phyloP scores from a whole-genome alignment of 441 rosid species.

The Euphorbia neoarborescens region DNA sequence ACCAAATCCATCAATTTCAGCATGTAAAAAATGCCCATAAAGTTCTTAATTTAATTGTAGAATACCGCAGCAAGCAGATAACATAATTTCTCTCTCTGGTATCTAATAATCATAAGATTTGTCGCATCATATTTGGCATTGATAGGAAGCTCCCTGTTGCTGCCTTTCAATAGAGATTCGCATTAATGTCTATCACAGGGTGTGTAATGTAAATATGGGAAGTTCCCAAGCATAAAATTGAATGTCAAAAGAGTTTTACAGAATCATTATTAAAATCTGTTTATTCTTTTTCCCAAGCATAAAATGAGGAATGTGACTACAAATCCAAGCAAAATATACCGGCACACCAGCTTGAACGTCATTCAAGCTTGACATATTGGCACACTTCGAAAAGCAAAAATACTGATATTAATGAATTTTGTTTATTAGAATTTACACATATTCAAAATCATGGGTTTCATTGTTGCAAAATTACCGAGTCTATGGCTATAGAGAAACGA shows the following conservation, averaged over 20 bases:
- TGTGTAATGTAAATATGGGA: neutral
- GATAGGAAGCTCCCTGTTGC: neutral
- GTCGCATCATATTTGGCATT: neutral
- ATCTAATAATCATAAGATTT: neutral
- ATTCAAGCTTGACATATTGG: neutral
- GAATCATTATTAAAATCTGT: neutral
- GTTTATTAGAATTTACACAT: neutral
- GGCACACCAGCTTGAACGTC: neutral
- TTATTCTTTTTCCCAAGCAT: neutral
- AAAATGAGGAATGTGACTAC: neutral
- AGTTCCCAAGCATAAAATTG: neutral
- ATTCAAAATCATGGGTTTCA: conserved; percentile 1
- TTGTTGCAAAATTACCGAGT: conserved; percentile 44
- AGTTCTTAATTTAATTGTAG: neutral
- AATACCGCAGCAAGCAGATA: too few species aligned
- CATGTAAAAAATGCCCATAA: neutral
- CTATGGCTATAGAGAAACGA: conserved; percentile 60
- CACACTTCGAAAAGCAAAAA: neutral
- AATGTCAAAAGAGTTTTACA: neutral
- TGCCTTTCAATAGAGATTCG: neutral
- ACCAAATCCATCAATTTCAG: conserved; percentile 10
- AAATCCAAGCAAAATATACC: neutral
- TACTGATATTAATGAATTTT: neutral
- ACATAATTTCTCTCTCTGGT: neutral
- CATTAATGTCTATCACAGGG: neutral